Base-by-base conservation (phyloP, 352 stramenopile species). In the Pythium diclinum region DNA sequence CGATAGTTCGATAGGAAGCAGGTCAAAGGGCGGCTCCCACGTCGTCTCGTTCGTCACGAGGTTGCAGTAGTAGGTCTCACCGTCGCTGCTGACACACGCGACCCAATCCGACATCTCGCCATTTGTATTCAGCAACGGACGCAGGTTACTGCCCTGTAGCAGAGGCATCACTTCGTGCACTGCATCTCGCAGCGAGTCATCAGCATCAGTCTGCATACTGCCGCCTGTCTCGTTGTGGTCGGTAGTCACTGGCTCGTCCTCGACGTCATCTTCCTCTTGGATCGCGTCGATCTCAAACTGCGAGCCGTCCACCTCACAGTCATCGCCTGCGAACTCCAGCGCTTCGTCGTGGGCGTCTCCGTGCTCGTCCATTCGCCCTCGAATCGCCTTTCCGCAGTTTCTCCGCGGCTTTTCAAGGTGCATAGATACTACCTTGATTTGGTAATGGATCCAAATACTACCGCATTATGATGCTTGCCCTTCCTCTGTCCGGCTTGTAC, bases 41-140 rank as follows among this genome's bases (percentile, higher is more conserved):
- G 66, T 71, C 32, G 77, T 83, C 57, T 83, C 80, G 28, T 69
- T 74, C 7, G 71, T 83, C n/a, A 40, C 34, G 1, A 74, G 36
- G 48, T 87, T 80, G 21, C 49, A 72, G 51, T 74, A 85, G 65
- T 86, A 87, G 13, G 30, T 56, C 17, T 84, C 73, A n/a, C 75
- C 76, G 46, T 72, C 67, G 13, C 73, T 74, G 17, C 69, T 83
- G n/a, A 59, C 38, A 55, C 71, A 79, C 59, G 77, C 59, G 4
- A 74, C 58, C 78, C 80, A 89, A 33, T 67, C 59, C 28, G 59
- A 67, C 47, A 65, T 51, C 38, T 67, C 59, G 14, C 65, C 65
- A 16, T 34, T 44, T 19, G 32, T 8, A 17, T 57, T 61, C 34
- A 64, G n/a, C n/a, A 72, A 33, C 8, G 53, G 65, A 17, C 59